Conservation (phyloP, 345 rosid species). For the Isatis tinctoria region DNA sequence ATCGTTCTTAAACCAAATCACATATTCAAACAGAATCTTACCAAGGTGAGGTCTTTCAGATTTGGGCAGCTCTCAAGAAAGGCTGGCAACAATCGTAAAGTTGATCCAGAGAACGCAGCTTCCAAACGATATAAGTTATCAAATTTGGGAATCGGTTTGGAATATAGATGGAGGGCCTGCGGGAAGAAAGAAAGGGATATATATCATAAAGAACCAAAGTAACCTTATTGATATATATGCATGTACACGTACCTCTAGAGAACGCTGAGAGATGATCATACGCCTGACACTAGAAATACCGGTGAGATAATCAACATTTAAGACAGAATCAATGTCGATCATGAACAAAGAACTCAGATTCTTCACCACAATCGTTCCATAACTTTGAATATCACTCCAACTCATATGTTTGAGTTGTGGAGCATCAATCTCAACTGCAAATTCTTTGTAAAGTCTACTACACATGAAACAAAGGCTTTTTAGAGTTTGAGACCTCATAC, state of each 20-base stretch:
- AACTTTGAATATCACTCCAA: background rate
- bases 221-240: background rate
- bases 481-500: background rate
- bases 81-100: background rate
- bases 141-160: background rate
- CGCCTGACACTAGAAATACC: background rate
- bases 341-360: background rate
- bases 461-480: background rate
- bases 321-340: background rate
- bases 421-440: background rate
- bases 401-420: background rate
- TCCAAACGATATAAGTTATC: background rate
- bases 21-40: background rate
- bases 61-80: conserved; percentile 17
- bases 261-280: background rate
- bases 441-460: background rate
- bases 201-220: background rate
- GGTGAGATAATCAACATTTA: background rate
- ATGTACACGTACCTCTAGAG: background rate
- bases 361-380: background rate
- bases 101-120: background rate
- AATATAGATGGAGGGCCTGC: background rate
- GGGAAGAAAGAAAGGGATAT: background rate
- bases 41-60: background rate
- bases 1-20: background rate